Conservation (phyloP, 257 asterid genomes). For the Capsicum baccatum region DNA sequence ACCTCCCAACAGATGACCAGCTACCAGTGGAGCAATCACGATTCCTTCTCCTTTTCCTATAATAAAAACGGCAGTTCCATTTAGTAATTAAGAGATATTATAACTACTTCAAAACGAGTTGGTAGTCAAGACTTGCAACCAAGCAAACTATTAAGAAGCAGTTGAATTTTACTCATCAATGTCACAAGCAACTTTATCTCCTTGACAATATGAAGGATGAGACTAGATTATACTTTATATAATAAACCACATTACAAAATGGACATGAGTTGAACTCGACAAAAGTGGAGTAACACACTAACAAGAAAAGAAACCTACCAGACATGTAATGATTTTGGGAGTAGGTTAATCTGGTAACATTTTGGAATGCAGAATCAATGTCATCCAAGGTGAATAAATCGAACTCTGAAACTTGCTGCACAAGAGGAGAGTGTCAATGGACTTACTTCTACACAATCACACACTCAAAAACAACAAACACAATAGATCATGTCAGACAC, state of each 20-base stretch:
- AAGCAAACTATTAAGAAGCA: not conserved
- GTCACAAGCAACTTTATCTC: not conserved
- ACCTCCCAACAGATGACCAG: constrained; percentile 98
- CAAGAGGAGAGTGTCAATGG: constrained; percentile 30
- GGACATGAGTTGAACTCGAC: not conserved
- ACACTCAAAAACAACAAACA: constrained; percentile 19
- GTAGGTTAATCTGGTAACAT: constrained; percentile 84
- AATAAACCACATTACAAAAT: not conserved
- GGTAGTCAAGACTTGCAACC: constrained; percentile 11
- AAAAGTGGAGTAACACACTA: constrained; percentile 28
- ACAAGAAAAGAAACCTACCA: constrained; percentile 56
- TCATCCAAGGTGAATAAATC: constrained; percentile 95
- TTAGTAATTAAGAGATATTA: not conserved
- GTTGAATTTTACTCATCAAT: constrained; percentile 10
- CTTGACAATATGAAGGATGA: constrained; percentile 9
- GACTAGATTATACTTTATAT: not conserved
- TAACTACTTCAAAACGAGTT: not conserved
- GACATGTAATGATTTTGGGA: constrained; percentile 89
- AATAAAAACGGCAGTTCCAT: not conserved
- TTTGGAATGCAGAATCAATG: constrained; percentile 84
- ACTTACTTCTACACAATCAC: constrained; percentile 15
- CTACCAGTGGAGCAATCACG: constrained; percentile 96
- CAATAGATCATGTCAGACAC: not conserved
- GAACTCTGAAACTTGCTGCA: constrained; percentile 97
- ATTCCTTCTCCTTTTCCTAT: constrained; percentile 98